Evolutionary conservation across 2,329 filamentous ascomycete genomes (phyloP), one percentile per base, ranked within the genome.

Genomic region (Dothistroma pini): DNA sequence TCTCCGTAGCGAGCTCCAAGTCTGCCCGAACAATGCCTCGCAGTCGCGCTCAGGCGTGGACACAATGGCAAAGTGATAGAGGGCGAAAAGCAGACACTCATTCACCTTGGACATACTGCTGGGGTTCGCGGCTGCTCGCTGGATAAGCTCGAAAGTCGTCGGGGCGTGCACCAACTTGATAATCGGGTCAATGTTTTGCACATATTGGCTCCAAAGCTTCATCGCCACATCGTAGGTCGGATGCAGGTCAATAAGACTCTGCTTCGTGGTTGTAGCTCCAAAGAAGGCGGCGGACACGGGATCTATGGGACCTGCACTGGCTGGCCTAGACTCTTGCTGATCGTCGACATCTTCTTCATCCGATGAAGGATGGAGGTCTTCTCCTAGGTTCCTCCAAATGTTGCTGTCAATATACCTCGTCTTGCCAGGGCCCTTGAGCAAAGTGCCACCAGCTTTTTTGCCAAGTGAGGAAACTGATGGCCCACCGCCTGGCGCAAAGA

Each of bases 151-250:
- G 72, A 74, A 16, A 83, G 71, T 29, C 1, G 71, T 70, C 0
- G 88, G 89, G 0, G 87, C 77, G 71, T 92, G 89, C 10, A 91
- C 69, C n/a, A 91, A 77, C 71, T 89, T 90, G 65, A 88, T 78
- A 11, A 91, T 75, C 0, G 88, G 86, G 64, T 91, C 87, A 4
- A 91, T 87, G 59, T 89, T 90, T 63, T 89, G 84, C 58, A 85
- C 81, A 70, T 85, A 91, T 6, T 85, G 79, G 59, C 85, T 88
- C 75, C 25, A 80, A 71, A 16, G 76, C 66, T 71, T 83, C 80
- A 84, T 75, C 86, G 71, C 71, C 16, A 64, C 83, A 0, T 78
- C 76, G 7, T 87, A 83, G 25, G 78, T 80, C 63, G 71, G 71
- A 89, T 77, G 25, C 83, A 87, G 8, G 80, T 71, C 59, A 9